Percentiles rank a stretch among this genome's conserved stretches.
Evolutionary conservation across 257 asterid genomes (phyloP).

Genomic region (Ilex asprella): DNA sequence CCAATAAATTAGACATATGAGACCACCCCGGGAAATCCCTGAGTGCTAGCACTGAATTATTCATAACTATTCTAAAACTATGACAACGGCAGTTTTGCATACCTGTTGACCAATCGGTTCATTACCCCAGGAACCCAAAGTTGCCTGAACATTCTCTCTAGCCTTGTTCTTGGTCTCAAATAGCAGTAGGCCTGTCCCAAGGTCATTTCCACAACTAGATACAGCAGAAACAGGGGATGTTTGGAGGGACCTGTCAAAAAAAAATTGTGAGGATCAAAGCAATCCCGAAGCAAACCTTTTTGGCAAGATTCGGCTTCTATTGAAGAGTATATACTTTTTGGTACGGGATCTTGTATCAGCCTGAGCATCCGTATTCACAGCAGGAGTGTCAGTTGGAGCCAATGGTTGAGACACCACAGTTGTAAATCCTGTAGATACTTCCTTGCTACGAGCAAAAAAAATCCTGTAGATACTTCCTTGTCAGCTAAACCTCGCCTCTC

Average conservation of each 20-base stretch:
- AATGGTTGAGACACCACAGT: conserved; percentile 43
- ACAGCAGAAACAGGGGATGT: conserved; percentile 31
- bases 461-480: conserved; percentile 40
- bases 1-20: too few species aligned
- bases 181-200: conserved; percentile 29
- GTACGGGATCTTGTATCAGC: conserved; percentile 25
- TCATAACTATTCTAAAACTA: conserved; percentile 2
- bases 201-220: conserved; percentile 39
- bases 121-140: conserved; percentile 38
- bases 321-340: conserved; percentile 39
- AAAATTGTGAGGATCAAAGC: conserved; percentile 16
- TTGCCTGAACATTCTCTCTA: conserved; percentile 23
- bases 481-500: conserved; percentile 34
- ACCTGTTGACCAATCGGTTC: conserved; percentile 42
- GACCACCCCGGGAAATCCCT: too few species aligned
- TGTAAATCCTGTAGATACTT: too few species aligned
- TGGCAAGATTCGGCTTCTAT: conserved; percentile 3
- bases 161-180: conserved; percentile 60
- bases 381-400: conserved; percentile 65
- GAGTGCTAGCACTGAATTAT: too few species aligned
- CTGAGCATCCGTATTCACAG: conserved; percentile 44
- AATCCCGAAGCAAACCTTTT: conserved; percentile 4
- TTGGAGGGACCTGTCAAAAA: conserved; percentile 43
- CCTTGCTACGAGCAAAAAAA: too few species aligned
- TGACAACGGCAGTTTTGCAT: conserved; percentile 11